These are phyloP conservation scores for Citrus unshiu DNA, from an alignment of 345 rosid genomes.

Conservation along the genomic window DNA sequence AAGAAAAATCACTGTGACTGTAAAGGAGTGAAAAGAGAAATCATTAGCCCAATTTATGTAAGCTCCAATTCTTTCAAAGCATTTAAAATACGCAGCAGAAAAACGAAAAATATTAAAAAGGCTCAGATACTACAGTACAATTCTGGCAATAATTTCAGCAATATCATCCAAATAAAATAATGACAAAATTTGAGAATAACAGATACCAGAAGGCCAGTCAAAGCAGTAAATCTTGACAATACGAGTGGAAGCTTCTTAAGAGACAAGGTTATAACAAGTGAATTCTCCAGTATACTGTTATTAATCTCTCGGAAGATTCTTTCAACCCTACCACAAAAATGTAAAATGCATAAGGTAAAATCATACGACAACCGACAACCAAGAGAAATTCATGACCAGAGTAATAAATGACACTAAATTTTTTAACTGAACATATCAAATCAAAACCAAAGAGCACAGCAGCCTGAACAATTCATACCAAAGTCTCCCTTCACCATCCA, in stretches of 20 bases:
- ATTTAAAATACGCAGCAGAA: neutral
- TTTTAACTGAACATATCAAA: neutral
- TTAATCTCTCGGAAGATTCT: conserved; percentile 81
- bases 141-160: neutral
- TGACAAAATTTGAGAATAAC: conserved; percentile 6
- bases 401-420: neutral
- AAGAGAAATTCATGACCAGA: conserved; percentile 13
- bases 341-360: conserved; percentile 14
- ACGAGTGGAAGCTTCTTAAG: conserved; percentile 79
- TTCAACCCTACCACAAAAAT: conserved; percentile 67
- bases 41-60: neutral
- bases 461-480: conserved; percentile 47
- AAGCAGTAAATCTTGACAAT: conserved; percentile 78
- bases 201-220: conserved; percentile 90
- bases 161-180: neutral
- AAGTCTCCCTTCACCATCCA: conserved; percentile 89
- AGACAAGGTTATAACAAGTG: conserved; percentile 65
- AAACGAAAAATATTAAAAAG: neutral
- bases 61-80: conserved; percentile 1
- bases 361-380: neutral
- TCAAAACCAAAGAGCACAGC: conserved; percentile 12
- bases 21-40: neutral
- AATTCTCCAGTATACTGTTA: conserved; percentile 58
- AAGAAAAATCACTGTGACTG: neutral
- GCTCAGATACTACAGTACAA: neutral